phyloP scores from a whole-genome alignment of 257 asterid species.

The Gardenia jasminoides region DNA sequence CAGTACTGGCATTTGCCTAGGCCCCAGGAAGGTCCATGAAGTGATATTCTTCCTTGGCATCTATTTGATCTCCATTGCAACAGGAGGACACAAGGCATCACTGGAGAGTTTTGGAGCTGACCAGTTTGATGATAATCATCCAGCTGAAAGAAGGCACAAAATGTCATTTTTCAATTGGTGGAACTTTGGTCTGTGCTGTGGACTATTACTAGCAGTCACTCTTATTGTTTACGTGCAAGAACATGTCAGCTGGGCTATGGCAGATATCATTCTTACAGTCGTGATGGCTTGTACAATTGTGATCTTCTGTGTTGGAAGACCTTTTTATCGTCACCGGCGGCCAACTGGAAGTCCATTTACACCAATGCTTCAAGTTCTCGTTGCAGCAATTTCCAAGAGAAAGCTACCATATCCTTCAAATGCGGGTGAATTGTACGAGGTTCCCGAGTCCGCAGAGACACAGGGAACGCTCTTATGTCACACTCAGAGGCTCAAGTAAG shows the following conservation, averaged over 20 bases:
- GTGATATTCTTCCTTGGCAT: conserved; percentile 66
- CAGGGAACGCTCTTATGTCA: conserved; percentile 57
- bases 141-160: conserved; percentile 53
- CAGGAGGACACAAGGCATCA: conserved; percentile 90
- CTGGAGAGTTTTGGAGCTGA: conserved; percentile 97
- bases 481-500: conserved; percentile 55
- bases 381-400: conserved; percentile 67
- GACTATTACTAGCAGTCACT: conserved; percentile 67
- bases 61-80: conserved; percentile 74
- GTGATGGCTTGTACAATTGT: conserved; percentile 48
- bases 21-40: conserved; percentile 49
- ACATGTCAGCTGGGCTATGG: conserved; percentile 68
- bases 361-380: conserved; percentile 64
- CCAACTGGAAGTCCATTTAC: conserved; percentile 69
- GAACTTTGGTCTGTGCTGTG: conserved; percentile 71
- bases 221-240: conserved; percentile 67
- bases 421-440: conserved; percentile 56
- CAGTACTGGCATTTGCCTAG: conserved; percentile 9
- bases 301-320: conserved; percentile 52
- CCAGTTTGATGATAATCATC: conserved; percentile 86
- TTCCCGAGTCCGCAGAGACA: conserved; percentile 36
- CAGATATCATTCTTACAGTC: conserved; percentile 54
- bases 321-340: conserved; percentile 58
- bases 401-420: conserved; percentile 42
- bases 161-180: conserved; percentile 97